Percentiles rank a stretch among this genome's conserved stretches.
These are phyloP conservation scores for Rhododendron molle DNA, from an alignment of 148 eudicot species.

Conservation along the genomic window DNA sequence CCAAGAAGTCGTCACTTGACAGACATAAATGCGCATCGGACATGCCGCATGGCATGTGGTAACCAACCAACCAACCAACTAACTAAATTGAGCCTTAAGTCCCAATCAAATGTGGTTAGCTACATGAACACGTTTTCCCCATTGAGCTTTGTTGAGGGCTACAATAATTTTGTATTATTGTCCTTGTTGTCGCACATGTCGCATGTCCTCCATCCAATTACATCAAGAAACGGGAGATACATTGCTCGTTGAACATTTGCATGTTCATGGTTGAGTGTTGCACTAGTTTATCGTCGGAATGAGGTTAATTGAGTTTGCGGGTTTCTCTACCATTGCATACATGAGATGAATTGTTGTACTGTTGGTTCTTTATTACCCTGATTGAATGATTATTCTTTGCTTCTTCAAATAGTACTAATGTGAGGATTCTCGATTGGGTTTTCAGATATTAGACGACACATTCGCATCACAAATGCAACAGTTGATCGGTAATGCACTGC, in stretches of 20 bases:
- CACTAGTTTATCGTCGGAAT: background rate
- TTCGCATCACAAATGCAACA: constrained; percentile 62
- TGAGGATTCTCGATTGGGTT: background rate
- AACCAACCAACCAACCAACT: background rate
- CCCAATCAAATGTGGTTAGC: background rate
- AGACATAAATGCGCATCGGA: background rate
- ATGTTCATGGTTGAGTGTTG: background rate
- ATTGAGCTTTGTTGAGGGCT: background rate
- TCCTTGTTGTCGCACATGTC: background rate
- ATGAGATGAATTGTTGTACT: background rate
- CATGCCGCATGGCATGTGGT: background rate
- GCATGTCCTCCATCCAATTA: background rate
- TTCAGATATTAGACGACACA: constrained; percentile 63
- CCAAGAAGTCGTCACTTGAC: too few relatives aligned
- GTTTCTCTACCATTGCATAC: background rate
- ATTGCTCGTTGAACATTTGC: background rate
- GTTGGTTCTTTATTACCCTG: background rate
- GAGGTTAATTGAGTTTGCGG: too few relatives aligned
- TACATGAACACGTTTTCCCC: background rate
- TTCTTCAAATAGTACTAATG: background rate
- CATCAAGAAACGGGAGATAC: background rate
- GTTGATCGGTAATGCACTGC: constrained; percentile 45
- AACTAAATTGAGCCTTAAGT: background rate
- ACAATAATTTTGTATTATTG: background rate
- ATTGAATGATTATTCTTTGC: background rate